phyloP scores from a whole-genome alignment of 2,329 filamentous ascomycete species.

The Mariannaea sp. region DNA sequence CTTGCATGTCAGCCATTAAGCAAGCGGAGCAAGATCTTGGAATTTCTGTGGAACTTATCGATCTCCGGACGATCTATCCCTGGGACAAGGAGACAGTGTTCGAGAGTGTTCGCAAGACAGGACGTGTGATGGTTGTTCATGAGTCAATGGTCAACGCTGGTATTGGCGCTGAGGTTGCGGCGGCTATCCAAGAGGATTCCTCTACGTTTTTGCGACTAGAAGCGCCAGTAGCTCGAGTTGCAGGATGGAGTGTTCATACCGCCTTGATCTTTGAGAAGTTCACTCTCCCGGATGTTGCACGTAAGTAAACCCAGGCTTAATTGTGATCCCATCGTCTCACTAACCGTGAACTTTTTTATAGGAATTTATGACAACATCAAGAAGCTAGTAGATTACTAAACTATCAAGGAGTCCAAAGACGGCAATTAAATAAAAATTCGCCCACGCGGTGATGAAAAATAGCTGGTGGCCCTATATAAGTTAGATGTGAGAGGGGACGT shows the following conservation, averaged over 20 bases:
- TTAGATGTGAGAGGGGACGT: background rate
- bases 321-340: background rate
- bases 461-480: too few relatives aligned
- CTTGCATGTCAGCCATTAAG: slow-evolving; percentile 76
- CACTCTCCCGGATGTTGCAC: slow-evolving; percentile 81
- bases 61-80: slow-evolving; percentile 85
- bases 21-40: slow-evolving; percentile 77
- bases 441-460: too few relatives aligned
- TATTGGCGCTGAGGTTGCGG: slow-evolving; percentile 86
- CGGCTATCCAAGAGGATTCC: slow-evolving; percentile 79
- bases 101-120: slow-evolving; percentile 84
- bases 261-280: slow-evolving; percentile 80
- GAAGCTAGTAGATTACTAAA: slow-evolving; percentile 66
- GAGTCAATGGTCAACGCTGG: slow-evolving; percentile 92
- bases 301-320: slow-evolving; percentile 61
- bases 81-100: slow-evolving; percentile 87
- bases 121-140: slow-evolving; percentile 84
- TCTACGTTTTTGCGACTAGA: slow-evolving; percentile 81
- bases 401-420: background rate
- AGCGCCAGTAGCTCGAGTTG: slow-evolving; percentile 82
- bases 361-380: slow-evolving; percentile 75
- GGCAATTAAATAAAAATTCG: too few relatives aligned
- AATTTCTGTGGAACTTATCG: slow-evolving; percentile 80
- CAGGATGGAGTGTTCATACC: slow-evolving; percentile 87
- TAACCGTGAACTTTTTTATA: slow-evolving; percentile 42